Percentiles rank a stretch among this genome's conserved stretches.
These are phyloP conservation scores for Firmiana major DNA, from an alignment of 345 rosid genomes.

Conservation along the genomic window DNA sequence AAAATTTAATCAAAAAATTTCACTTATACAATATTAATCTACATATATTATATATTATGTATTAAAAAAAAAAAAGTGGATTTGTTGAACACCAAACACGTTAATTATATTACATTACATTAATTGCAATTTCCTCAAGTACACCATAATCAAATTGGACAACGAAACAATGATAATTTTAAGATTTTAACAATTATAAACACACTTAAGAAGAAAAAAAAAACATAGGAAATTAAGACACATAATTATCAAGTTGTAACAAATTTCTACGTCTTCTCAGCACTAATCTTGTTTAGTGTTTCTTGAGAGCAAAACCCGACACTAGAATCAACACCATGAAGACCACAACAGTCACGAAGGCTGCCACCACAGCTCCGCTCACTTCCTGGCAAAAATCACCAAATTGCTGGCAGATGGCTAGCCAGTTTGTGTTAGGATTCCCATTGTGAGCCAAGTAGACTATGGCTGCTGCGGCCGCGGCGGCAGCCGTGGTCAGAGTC, in stretches of 20 bases:
- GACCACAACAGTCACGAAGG: conserved; percentile 47
- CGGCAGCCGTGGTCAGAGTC: conserved; percentile 57
- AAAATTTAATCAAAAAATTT: no score
- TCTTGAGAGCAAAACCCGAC: conserved; percentile 63
- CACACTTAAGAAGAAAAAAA: background rate
- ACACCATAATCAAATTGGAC: background rate
- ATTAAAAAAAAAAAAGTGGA: background rate
- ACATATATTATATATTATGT: no score
- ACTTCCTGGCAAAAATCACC: conserved; percentile 76
- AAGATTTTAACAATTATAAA: background rate
- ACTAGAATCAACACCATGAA: conserved; percentile 45
- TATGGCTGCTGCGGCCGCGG: conserved; percentile 61
- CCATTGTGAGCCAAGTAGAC: conserved; percentile 86
- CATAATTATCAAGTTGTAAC: background rate
- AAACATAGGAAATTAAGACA: background rate
- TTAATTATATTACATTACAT: background rate
- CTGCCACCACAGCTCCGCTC: conserved; percentile 81
- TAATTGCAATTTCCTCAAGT: background rate
- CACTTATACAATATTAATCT: no score
- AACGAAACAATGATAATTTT: background rate
- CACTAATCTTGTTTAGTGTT: conserved; percentile 1
- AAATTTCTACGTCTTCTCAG: background rate
- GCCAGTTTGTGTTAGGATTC: conserved; percentile 77
- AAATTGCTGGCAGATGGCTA: conserved; percentile 69
- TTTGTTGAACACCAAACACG: conserved; percentile 1